Conservation (phyloP, 305 asterid species). For the Petunia hybrid region DNA sequence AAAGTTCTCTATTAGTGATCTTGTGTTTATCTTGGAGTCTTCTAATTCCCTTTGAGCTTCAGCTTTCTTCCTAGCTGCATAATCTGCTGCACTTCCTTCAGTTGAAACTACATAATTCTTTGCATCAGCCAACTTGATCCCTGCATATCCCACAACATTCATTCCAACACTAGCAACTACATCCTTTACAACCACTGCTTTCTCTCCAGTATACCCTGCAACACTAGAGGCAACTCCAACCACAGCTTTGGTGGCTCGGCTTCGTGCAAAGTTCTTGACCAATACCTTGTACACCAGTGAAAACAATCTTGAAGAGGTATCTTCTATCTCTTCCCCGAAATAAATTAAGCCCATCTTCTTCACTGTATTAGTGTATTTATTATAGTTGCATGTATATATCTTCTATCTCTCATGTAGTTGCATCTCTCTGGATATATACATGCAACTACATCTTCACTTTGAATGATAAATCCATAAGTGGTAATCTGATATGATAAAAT, state of each 20-base stretch:
- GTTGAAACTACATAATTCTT: slow-evolving; percentile 63
- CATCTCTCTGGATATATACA: too few species aligned
- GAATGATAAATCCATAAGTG: too few species aligned
- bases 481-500: too few species aligned
- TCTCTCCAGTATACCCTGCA: slow-evolving; percentile 62
- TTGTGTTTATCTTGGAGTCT: slow-evolving; percentile 41
- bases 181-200: slow-evolving; percentile 57
- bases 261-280: too few species aligned
- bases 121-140: slow-evolving; percentile 60
- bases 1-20: background rate
- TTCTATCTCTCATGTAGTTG: too few species aligned
- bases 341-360: too few species aligned
- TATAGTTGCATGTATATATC: too few species aligned
- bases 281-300: too few species aligned
- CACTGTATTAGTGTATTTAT: too few species aligned
- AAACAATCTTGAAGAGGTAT: too few species aligned
- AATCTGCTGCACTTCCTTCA: slow-evolving; percentile 69
- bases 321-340: too few species aligned
- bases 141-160: slow-evolving; percentile 51
- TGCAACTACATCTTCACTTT: too few species aligned
- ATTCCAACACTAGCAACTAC: slow-evolving; percentile 66
- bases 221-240: slow-evolving; percentile 60
- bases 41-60: slow-evolving; percentile 56
- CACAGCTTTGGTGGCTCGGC: slow-evolving; percentile 64
- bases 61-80: slow-evolving; percentile 67